Evolutionary conservation across 768 basidiomycete genomes (phyloP).

Genomic region (Podaxis mareebaensis): DNA sequence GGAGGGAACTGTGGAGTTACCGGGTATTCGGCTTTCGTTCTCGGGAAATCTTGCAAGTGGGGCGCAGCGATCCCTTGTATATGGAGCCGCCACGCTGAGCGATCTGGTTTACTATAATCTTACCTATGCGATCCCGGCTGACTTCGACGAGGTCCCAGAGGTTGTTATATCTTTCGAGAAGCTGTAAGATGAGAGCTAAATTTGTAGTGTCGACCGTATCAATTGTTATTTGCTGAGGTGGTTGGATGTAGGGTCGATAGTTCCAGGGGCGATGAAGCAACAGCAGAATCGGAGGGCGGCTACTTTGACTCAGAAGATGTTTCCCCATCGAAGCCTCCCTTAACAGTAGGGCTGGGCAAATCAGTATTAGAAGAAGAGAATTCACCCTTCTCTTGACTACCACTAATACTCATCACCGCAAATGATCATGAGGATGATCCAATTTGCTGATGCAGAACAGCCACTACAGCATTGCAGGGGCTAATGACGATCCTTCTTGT

Average conservation of each 20-base stretch:
- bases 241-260: too few relatives aligned
- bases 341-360: too few relatives aligned
- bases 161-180: slow-evolving; percentile 7
- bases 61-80: slow-evolving; percentile 22
- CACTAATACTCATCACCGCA: too few relatives aligned
- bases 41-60: slow-evolving; percentile 23
- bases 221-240: not conserved
- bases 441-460: not conserved
- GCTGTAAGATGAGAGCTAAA: not conserved
- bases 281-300: not conserved
- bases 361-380: too few relatives aligned
- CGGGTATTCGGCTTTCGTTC: slow-evolving; percentile 15
- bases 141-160: slow-evolving; percentile 6
- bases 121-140: slow-evolving; percentile 24
- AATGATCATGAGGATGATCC: not conserved
- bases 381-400: too few relatives aligned
- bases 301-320: not conserved
- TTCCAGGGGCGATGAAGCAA: too few relatives aligned
- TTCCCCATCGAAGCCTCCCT: not conserved
- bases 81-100: slow-evolving; percentile 24
- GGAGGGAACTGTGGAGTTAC: slow-evolving; percentile 22
- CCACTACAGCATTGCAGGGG: not conserved
- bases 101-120: slow-evolving; percentile 29
- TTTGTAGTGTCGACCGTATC: not conserved
- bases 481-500: not conserved